Base-by-base conservation (phyloP, 306 rosid genomes). In the Rubus parviflorus region DNA sequence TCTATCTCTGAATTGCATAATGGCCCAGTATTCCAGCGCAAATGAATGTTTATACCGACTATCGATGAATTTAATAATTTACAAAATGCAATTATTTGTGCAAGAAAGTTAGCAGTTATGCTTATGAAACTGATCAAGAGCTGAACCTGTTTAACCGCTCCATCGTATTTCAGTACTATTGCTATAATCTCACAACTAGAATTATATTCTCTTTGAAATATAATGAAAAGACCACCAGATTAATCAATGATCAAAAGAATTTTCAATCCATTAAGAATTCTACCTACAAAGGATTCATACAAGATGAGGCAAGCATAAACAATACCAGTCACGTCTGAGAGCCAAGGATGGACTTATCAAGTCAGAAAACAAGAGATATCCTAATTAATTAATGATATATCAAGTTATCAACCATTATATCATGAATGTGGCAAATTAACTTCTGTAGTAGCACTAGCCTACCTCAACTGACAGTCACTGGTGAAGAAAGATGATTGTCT, bases 401-500 rank as follows among this genome's bases (percentile, higher is more conserved):
- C 16, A 45, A 72, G 35, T 1, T 30, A 30, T 1, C 19, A 52
- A 80, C 75, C 65, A 42, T 37, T 58, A 19, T 65, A 58, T 8
- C 80, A 54, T 49, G 80, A 70, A 47, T 60, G 35, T 42, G 68
- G 30, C 43, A 47, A 11, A 52, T 62, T 23, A 49, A 58, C 63
- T 70, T 51, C 77, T 53, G 12, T 42, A 46, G 38, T 25, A 68
- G 70, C 53, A 58, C 64, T 2, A 20, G 2, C 42, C 53, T 52
- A 6, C 80, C 1, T 76, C 15, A n/a, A 48, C 23, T 30, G 64
- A 54, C 41, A 54, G 22, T 79, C 74, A 66, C 42, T 77, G 54
- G 79, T 45, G 65, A 80, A 76, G 54, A 68, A 60, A 75, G 63
- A 72, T 38, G 65, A 53, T 12, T 4, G 72, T 83, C 79, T 80